These are phyloP conservation scores for Chamaecrista fasciculata DNA, from an alignment of 306 rosid species.

Conservation along the genomic window DNA sequence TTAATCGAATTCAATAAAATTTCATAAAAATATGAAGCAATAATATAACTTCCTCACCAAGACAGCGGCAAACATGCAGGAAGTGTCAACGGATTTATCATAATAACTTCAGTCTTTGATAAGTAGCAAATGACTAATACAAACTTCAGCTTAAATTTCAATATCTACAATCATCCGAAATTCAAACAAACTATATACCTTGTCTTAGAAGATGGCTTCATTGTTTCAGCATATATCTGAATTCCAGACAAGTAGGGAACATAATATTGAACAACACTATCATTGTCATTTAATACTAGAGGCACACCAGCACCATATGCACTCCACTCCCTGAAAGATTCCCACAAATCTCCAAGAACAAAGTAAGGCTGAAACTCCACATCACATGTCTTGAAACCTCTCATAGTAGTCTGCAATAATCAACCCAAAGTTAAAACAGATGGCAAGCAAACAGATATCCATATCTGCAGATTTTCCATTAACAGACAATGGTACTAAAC, in stretches of 20 bases:
- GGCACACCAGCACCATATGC: constrained; percentile 98
- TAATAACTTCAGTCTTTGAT: not conserved
- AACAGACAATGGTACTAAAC: constrained; percentile 8
- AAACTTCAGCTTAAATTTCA: not conserved
- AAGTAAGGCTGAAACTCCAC: constrained; percentile 68
- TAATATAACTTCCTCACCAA: not conserved
- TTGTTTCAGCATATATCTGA: constrained; percentile 60
- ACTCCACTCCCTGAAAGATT: constrained; percentile 88
- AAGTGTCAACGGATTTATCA: not conserved
- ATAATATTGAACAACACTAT: constrained; percentile 75
- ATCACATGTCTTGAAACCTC: constrained; percentile 46
- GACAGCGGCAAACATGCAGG: not conserved
- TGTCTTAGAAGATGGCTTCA: constrained; percentile 46
- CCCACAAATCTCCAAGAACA: constrained; percentile 83
- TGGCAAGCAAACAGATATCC: not conserved
- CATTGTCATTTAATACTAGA: constrained; percentile 65
- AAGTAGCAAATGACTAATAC: not conserved
- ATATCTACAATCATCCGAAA: not conserved
- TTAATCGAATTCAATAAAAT: no score
- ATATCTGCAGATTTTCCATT: not conserved
- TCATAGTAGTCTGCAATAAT: constrained; percentile 56
- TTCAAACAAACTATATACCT: constrained; percentile 57
- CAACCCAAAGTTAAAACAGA: constrained; percentile 15
- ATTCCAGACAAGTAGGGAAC: constrained; percentile 86
- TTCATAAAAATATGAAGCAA: not conserved